Conservation (phyloP, 2,329 filamentous ascomycete species). For the Penicillium rolfsii region DNA sequence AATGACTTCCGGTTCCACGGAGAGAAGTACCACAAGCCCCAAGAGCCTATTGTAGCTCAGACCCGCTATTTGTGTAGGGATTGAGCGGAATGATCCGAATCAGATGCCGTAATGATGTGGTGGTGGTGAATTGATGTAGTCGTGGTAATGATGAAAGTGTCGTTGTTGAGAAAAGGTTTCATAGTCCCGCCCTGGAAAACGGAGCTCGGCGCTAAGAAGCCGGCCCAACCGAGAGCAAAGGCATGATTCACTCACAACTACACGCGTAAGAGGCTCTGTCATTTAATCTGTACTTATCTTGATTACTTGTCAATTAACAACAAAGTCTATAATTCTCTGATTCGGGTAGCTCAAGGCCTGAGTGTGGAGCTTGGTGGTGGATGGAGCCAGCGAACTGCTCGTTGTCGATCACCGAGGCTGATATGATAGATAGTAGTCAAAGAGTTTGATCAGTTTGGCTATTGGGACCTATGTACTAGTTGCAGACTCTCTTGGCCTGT, state of each 20-base stretch:
- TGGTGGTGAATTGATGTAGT: not conserved
- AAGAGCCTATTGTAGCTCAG: slow-evolving; percentile 2
- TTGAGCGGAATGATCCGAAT: not conserved
- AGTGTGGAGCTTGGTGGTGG: too few relatives aligned
- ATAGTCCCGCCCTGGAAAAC: not conserved
- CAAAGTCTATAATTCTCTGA: too few relatives aligned
- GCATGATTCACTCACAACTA: not conserved
- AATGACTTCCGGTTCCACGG: slow-evolving; percentile 21
- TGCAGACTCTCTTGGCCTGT: not conserved
- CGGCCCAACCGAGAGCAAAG: not conserved
- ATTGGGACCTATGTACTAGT: not conserved
- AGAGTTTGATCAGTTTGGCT: not conserved
- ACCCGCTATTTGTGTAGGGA: not conserved
- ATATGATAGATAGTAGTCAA: not conserved
- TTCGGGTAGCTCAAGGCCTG: not conserved
- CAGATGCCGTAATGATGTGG: not conserved
- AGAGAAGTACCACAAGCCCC: slow-evolving; percentile 23
- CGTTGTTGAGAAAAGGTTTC: slow-evolving; percentile 2
- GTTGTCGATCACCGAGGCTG: not conserved
- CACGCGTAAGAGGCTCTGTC: not conserved
- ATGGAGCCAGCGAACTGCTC: not conserved
- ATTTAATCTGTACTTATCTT: not conserved
- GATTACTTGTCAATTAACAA: not conserved
- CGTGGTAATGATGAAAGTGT: not conserved
- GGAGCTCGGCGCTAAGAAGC: not conserved